Conservation (phyloP, 2,329 filamentous ascomycete genomes). For the Pestalotiopsis fici region DNA sequence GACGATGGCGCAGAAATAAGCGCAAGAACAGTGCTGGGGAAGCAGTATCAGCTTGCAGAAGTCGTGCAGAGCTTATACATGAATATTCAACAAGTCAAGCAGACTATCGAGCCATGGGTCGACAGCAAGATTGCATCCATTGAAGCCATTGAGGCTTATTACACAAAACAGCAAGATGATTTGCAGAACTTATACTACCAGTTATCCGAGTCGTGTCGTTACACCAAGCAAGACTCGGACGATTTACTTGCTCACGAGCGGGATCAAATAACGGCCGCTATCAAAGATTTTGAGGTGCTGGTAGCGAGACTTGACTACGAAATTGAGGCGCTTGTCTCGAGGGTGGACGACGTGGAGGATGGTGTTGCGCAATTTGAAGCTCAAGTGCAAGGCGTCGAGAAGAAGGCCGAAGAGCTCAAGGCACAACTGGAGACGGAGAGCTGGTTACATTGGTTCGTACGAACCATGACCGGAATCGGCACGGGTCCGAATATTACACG, state of each 20-base stretch:
- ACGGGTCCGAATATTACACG: constrained; percentile 58
- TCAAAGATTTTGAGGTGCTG: constrained; percentile 79
- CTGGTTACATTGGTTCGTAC: constrained; percentile 65
- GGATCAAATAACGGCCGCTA: constrained; percentile 65
- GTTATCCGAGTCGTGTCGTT: constrained; percentile 69
- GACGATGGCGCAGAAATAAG: constrained; percentile 35
- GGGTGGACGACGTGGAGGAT: constrained; percentile 85
- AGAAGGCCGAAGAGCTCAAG: constrained; percentile 63
- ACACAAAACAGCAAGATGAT: constrained; percentile 64
- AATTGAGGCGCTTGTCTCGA: constrained; percentile 75
- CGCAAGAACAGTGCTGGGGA: constrained; percentile 13
- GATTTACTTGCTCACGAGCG: constrained; percentile 72
- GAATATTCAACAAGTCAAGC: constrained; percentile 52
- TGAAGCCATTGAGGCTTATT: constrained; percentile 60
- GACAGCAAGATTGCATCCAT: constrained; percentile 56
- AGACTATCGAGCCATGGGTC: constrained; percentile 62
- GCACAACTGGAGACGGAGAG: constrained; percentile 63
- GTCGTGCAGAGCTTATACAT: constrained; percentile 57
- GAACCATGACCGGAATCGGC: constrained; percentile 61
- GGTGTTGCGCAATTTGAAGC: constrained; percentile 78
- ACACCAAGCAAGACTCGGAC: constrained; percentile 65
- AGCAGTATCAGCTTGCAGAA: constrained; percentile 40
- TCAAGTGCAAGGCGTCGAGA: constrained; percentile 73
- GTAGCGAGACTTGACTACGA: constrained; percentile 91
- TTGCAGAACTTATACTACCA: constrained; percentile 70